Evolutionary conservation across 331 rosid genomes (phyloP).

Genomic region (Quercus lobata): DNA sequence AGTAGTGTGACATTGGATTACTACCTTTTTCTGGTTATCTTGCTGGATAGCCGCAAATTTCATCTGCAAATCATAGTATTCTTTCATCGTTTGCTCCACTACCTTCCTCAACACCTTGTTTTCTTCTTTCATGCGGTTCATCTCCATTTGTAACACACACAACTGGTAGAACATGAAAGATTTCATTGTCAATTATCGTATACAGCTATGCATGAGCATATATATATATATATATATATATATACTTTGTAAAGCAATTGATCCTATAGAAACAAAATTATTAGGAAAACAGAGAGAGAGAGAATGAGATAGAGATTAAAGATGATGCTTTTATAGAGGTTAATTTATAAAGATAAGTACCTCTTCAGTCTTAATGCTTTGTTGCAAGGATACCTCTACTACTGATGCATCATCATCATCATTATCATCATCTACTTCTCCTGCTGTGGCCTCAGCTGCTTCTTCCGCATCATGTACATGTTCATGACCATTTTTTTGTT

Average conservation of each 20-base stretch:
- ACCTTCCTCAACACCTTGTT: conserved; percentile 64
- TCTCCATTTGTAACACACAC: conserved; percentile 63
- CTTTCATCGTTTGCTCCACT: conserved; percentile 81
- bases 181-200: not conserved
- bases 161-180: conserved; percentile 26
- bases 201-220: too few relatives aligned
- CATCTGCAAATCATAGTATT: conserved; percentile 68
- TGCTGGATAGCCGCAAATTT: conserved; percentile 53
- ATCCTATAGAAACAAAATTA: not conserved
- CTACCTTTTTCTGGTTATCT: conserved; percentile 53
- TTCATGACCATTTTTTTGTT: not conserved
- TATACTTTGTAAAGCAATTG: not conserved
- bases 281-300: not conserved
- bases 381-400: conserved; percentile 32
- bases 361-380: conserved; percentile 43
- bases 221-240: not conserved
- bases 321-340: not conserved
- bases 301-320: not conserved
- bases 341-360: conserved; percentile 17
- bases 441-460: conserved; percentile 30
- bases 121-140: conserved; percentile 83
- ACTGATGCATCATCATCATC: conserved; percentile 41
- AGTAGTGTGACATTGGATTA: too few relatives aligned
- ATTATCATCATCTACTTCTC: conserved; percentile 31
- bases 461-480: conserved; percentile 10